phyloP scores from a whole-genome alignment of 208 protist genomes.

The Trypanosoma mega region DNA sequence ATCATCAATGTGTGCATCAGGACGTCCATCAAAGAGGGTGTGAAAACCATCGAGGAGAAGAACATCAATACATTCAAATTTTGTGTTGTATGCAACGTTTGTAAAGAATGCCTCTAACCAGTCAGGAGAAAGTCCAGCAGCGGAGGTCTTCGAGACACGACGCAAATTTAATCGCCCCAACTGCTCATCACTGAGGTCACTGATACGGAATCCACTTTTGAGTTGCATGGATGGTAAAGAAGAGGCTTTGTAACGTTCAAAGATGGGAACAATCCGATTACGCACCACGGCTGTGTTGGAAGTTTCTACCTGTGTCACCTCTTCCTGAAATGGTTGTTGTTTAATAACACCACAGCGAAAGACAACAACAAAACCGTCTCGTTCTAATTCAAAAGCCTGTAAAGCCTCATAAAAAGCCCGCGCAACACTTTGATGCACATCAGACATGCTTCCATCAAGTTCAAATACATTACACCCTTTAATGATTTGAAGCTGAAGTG shows the following conservation, averaged over 20 bases:
- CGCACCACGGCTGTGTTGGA: constrained; percentile 76
- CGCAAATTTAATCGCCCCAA: constrained; percentile 70
- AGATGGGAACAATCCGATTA: constrained; percentile 80
- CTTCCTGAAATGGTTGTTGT: constrained; percentile 78
- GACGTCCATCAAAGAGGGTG: constrained; percentile 77
- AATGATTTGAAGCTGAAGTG: constrained; percentile 87
- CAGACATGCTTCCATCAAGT: constrained; percentile 76
- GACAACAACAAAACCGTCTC: constrained; percentile 81
- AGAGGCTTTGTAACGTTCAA: constrained; percentile 86
- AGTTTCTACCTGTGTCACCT: constrained; percentile 73
- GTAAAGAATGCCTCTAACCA: constrained; percentile 90
- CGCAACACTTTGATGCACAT: constrained; percentile 79
- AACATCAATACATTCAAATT: constrained; percentile 81
- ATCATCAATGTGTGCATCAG: constrained; percentile 67
- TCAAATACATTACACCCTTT: constrained; percentile 89
- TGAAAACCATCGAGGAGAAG: constrained; percentile 81
- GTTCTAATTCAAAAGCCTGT: constrained; percentile 85
- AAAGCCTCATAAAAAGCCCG: constrained; percentile 76
- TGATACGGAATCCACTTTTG: constrained; percentile 80
- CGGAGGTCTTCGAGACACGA: constrained; percentile 52
- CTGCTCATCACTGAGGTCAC: constrained; percentile 74
- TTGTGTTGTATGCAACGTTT: constrained; percentile 84
- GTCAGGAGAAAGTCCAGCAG: constrained; percentile 76
- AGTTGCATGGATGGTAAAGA: constrained; percentile 83
- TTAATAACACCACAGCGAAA: constrained; percentile 72